Base-by-base conservation (phyloP, 257 asterid species). In the Ilex aquifolium region DNA sequence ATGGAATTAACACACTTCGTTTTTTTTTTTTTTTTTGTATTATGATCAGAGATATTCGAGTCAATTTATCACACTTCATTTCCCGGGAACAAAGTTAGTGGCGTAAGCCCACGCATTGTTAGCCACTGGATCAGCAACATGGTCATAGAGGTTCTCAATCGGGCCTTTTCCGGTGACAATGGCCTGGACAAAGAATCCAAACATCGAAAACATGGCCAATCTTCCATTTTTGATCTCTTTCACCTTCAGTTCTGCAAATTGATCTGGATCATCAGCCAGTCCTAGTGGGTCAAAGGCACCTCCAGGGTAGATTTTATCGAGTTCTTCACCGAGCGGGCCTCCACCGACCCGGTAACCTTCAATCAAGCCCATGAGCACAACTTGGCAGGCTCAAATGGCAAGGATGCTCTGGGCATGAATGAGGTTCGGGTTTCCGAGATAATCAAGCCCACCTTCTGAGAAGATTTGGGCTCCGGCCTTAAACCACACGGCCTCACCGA, bases 21-120 rank as follows among this genome's bases (percentile, higher is more conserved):
- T 21, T 21, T 21, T 21, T 21, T 0, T 21, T 0, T 21, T 21
- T 21, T 21, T 21, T 21, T 21, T 0, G 27, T 21, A 21, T 21
- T 21, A 21, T 21, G 27, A 21, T 21, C 27, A 21, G 27, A 21
- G 27, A 21, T 21, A 21, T 21, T 21, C 27, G 27, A 21, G 1
- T 21, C 27, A 21, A 21, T 1, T 21, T 21, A 21, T 21, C 5
- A 36, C 42, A 5, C 7, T 56, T 85, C 77, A 88, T 67, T 88
- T 88, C 70, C 95, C 93, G 1, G 95, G 96, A 0, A 67, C 90
- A 76, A 88, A 88, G 92, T 82, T 88, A 5, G 96, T 88, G 57
- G 96, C 95, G 32, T 32, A 89, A 36, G 96, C 90, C 96, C 96
- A 89, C 0, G 96, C 96, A 63, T 89, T 89, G 81, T 89, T 89